phyloP scores from a whole-genome alignment of 2,329 filamentous ascomycete species.

The Drechmeria coniospora region DNA sequence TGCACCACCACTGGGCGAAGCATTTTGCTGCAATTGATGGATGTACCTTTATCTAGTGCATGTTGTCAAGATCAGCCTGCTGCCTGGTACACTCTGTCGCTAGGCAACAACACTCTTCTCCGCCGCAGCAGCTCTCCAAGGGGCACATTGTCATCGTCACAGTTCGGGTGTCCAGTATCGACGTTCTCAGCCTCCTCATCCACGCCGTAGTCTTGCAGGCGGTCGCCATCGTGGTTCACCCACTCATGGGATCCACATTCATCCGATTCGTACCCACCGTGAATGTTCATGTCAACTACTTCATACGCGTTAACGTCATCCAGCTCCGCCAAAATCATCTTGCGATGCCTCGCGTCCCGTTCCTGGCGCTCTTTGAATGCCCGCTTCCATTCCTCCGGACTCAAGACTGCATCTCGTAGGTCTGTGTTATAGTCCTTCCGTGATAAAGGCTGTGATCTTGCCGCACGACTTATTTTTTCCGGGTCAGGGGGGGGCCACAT shows the following conservation, averaged over 20 bases:
- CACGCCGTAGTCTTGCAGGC: slow-evolving; percentile 61
- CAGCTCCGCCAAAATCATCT: slow-evolving; percentile 30
- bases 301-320: slow-evolving; percentile 44
- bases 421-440: slow-evolving; percentile 19
- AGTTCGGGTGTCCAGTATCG: slow-evolving; percentile 7
- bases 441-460: slow-evolving; percentile 22
- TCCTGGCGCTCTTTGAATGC: slow-evolving; percentile 35
- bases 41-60: no score
- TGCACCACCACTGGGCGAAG: no score
- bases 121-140: slow-evolving; percentile 50
- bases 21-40: no score
- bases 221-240: slow-evolving; percentile 63
- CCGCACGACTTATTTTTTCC: slow-evolving; percentile 36
- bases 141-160: slow-evolving; percentile 45
- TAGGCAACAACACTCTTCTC: slow-evolving; percentile 24
- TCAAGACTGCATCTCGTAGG: slow-evolving; percentile 18
- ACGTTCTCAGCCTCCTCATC: slow-evolving; percentile 52
- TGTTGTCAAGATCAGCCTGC: no score
- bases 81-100: slow-evolving; percentile 12
- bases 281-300: slow-evolving; percentile 32
- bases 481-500: slow-evolving; percentile 51
- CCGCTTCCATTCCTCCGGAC: slow-evolving; percentile 28
- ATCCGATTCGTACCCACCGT: slow-evolving; percentile 14
- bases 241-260: slow-evolving; percentile 33
- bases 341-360: slow-evolving; percentile 26